These are phyloP conservation scores for Globisporangium camurandrum DNA, from an alignment of 352 stramenopile species.

Conservation along the genomic window DNA sequence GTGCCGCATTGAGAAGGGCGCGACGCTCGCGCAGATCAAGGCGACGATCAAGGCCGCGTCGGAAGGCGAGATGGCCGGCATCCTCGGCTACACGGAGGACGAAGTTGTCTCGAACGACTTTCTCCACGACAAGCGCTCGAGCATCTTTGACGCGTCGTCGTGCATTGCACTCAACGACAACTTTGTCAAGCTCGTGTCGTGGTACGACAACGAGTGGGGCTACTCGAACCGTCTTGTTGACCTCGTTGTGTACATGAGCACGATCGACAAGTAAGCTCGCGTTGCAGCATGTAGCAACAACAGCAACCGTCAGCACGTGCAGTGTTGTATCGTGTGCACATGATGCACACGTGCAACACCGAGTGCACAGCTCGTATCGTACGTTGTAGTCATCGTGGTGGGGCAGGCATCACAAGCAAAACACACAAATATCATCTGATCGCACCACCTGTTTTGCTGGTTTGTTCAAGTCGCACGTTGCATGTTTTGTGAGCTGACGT, in stretches of 20 bases:
- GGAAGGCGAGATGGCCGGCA: constrained; percentile 93
- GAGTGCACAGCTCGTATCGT: too few relatives aligned
- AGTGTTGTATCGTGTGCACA: not conserved
- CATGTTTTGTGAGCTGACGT: too few relatives aligned
- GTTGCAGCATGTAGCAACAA: not conserved
- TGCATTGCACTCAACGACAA: constrained; percentile 96
- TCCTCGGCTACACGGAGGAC: constrained; percentile 98
- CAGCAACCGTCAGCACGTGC: too few relatives aligned
- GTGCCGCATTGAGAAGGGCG: constrained; percentile 71
- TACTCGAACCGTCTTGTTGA: constrained; percentile 89
- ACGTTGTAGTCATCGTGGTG: too few relatives aligned
- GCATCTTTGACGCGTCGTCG: constrained; percentile 96
- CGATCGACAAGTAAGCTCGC: constrained; percentile 33
- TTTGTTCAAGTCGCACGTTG: too few relatives aligned
- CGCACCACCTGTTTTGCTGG: too few relatives aligned
- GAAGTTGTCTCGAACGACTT: constrained; percentile 97
- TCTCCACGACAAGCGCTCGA: constrained; percentile 92
- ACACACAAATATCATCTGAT: too few relatives aligned
- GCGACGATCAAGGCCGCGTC: constrained; percentile 91
- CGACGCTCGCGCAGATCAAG: constrained; percentile 98
- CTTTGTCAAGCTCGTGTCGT: constrained; percentile 95
- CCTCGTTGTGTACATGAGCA: constrained; percentile 39
- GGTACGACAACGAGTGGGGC: constrained; percentile 94
- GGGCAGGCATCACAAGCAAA: too few relatives aligned
- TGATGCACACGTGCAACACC: not conserved